Conservation (phyloP, 2,329 filamentous ascomycete species). For the Arthrinium phaeospermum region DNA sequence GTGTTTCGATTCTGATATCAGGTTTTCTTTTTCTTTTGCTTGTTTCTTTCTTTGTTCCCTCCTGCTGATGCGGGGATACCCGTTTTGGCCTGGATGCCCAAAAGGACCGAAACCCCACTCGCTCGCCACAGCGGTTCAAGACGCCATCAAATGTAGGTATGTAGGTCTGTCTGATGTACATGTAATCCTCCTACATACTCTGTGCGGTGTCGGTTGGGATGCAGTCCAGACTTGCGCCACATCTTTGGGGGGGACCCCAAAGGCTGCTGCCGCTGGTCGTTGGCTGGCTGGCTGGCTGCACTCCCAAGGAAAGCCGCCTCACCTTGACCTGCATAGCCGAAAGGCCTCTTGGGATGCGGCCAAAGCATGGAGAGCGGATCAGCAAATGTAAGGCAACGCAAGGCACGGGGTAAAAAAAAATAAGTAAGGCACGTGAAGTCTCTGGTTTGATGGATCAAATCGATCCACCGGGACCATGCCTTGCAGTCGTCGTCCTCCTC, state of each 20-base stretch:
- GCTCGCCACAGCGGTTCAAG: neutral
- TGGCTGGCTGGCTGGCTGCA: conserved; percentile 6
- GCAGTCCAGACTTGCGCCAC: conserved; percentile 18
- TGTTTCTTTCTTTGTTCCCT: neutral
- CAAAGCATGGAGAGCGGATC: conserved; percentile 17
- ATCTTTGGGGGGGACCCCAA: neutral
- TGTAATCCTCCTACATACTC: neutral
- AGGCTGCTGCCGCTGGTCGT: neutral
- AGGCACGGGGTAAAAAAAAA: neutral
- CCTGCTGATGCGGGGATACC: conserved; percentile 10
- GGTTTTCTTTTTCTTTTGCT: neutral
- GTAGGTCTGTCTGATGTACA: neutral
- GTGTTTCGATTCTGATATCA: conserved; percentile 6
- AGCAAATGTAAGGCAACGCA: conserved; percentile 7
- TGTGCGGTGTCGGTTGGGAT: neutral
- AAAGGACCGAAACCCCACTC: conserved; percentile 17
- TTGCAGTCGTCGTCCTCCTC: neutral
- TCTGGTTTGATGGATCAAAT: conserved; percentile 14
- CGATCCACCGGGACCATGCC: conserved; percentile 5
- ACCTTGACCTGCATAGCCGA: conserved; percentile 14
- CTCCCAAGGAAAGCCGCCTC: conserved; percentile 10
- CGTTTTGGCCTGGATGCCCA: conserved; percentile 9
- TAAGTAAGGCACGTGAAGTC: conserved; percentile 12
- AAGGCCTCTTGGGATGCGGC: conserved; percentile 17
- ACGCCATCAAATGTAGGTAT: neutral